Evolutionary conservation across 495 filamentous ascomycete species (phyloP).

Genomic region (Delitschia confertaspora): DNA sequence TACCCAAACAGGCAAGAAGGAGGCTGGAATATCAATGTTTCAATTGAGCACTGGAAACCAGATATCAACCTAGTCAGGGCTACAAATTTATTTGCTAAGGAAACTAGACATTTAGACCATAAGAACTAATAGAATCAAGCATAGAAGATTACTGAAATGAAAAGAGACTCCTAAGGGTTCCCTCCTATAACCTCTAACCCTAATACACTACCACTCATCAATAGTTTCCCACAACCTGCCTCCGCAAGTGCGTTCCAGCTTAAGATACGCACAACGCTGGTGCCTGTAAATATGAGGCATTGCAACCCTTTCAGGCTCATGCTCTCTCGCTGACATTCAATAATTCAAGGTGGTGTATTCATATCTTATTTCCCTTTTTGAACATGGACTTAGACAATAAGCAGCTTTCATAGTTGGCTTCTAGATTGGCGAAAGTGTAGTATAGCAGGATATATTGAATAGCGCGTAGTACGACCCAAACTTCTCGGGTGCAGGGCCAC

Average conservation of each 20-base stretch:
- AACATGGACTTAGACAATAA: no score
- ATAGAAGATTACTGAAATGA: conserved; percentile 10
- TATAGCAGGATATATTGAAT: no score
- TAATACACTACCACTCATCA: background rate
- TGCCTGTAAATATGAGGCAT: conserved; percentile 19
- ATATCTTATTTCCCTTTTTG: no score
- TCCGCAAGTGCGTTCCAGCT: conserved; percentile 19
- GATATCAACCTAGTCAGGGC: conserved; percentile 17
- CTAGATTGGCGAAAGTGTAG: no score
- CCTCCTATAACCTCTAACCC: conserved; percentile 1
- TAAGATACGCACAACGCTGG: conserved; percentile 23
- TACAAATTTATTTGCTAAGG: conserved; percentile 13
- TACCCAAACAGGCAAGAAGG: conserved; percentile 20
- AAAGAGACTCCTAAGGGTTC: conserved; percentile 5
- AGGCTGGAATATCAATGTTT: conserved; percentile 19
- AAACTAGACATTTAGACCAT: conserved; percentile 2
- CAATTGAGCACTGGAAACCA: conserved; percentile 24
- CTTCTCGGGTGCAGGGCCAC: no score
- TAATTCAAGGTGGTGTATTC: background rate
- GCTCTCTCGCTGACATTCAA: background rate
- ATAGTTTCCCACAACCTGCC: conserved; percentile 5
- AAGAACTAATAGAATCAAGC: conserved; percentile 11
- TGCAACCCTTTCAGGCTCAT: no score
- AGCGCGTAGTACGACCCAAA: no score
- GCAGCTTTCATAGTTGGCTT: no score